phyloP scores from a whole-genome alignment of 257 asterid species.

The Henckelia pumila region DNA sequence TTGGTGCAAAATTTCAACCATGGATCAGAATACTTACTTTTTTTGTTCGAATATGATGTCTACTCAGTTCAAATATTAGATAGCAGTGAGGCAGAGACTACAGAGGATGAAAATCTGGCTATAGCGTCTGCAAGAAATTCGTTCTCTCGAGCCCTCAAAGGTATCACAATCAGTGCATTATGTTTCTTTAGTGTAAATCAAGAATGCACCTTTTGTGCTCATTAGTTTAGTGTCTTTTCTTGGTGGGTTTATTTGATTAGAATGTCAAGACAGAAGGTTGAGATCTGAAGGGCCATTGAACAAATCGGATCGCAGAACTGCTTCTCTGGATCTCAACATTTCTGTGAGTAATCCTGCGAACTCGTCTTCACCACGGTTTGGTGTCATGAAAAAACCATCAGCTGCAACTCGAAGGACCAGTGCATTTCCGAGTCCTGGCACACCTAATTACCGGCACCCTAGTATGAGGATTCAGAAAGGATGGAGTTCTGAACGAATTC shows the following conservation, averaged over 20 bases:
- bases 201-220: slow-evolving; percentile 14
- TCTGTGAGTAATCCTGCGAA: slow-evolving; percentile 34
- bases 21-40: slow-evolving; percentile 21
- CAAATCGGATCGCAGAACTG: slow-evolving; percentile 67
- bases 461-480: slow-evolving; percentile 77
- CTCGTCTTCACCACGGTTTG: slow-evolving; percentile 69
- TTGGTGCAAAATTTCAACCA: slow-evolving; percentile 8
- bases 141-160: slow-evolving; percentile 90
- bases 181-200: background rate
- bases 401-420: slow-evolving; percentile 39
- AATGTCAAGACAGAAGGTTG: slow-evolving; percentile 73
- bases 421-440: slow-evolving; percentile 85
- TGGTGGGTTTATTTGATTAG: slow-evolving; percentile 41
- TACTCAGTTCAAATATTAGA: slow-evolving; percentile 53
- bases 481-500: slow-evolving; percentile 94
- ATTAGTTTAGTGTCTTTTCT: background rate
- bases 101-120: slow-evolving; percentile 60
- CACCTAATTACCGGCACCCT: slow-evolving; percentile 68
- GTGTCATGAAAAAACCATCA: slow-evolving; percentile 56
- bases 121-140: slow-evolving; percentile 79
- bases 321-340: slow-evolving; percentile 73
- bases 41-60: slow-evolving; percentile 26
- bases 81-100: slow-evolving; percentile 67
- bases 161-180: slow-evolving; percentile 33
- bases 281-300: slow-evolving; percentile 51